phyloP scores from a whole-genome alignment of 2,329 filamentous ascomycete genomes.

The Colletotrichum sp. region DNA sequence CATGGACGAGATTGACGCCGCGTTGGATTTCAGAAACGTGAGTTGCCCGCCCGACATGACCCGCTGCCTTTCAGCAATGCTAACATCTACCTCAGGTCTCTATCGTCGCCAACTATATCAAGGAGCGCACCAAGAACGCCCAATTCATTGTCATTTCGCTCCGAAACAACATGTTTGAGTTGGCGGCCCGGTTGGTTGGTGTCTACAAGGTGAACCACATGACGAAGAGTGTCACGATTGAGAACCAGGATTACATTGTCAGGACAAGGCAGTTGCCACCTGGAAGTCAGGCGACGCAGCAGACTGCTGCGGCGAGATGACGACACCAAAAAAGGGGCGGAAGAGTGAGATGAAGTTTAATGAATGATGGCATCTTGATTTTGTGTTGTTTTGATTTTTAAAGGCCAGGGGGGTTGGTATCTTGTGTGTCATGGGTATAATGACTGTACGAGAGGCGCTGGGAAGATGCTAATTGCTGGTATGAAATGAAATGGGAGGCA shows the following conservation, averaged over 20 bases:
- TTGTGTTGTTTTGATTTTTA: not conserved
- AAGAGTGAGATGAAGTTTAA: not conserved
- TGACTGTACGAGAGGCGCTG: slow-evolving; percentile 22
- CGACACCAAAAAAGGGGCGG: not conserved
- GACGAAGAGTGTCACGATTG: slow-evolving; percentile 90
- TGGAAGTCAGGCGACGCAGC: slow-evolving; percentile 26
- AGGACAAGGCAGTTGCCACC: slow-evolving; percentile 39
- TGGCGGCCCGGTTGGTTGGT: slow-evolving; percentile 91
- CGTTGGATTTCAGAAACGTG: slow-evolving; percentile 96
- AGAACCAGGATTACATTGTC: slow-evolving; percentile 79
- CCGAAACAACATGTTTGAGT: slow-evolving; percentile 99
- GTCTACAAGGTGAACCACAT: slow-evolving; percentile 99
- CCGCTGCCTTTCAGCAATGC: not conserved
- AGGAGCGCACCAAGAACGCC: slow-evolving; percentile 98
- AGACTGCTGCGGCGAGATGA: slow-evolving; percentile 9
- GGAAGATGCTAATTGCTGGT: slow-evolving; percentile 12
- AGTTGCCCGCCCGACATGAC: slow-evolving; percentile 46
- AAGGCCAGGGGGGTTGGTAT: not conserved
- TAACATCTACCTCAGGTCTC: slow-evolving; percentile 69
- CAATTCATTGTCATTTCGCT: slow-evolving; percentile 99
- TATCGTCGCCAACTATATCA: slow-evolving; percentile 98
- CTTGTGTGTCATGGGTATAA: slow-evolving; percentile 18
- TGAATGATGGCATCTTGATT: slow-evolving; percentile 18
- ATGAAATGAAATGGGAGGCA: not conserved
- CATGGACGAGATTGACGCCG: slow-evolving; percentile 99